Base-by-base conservation (phyloP, 2,329 filamentous ascomycete genomes). In the Calycina herbarum region DNA sequence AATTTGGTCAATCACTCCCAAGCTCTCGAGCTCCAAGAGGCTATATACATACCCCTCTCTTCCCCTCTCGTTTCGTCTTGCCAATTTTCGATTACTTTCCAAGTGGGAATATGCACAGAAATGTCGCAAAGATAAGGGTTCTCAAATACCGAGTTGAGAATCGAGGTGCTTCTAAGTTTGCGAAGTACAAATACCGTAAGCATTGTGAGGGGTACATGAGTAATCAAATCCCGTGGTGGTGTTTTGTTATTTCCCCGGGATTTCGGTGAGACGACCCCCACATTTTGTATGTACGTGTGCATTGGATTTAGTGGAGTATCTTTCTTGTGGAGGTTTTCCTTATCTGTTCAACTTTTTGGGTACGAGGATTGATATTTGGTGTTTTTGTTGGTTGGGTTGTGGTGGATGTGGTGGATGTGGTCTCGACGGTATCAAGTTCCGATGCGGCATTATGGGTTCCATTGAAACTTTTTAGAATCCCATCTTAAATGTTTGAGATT, bases 151-250 rank as follows among this genome's bases (percentile, higher is more conserved):
- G 48, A 27, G 48, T 54, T 24, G 42, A 45, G 17, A 20, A 5
- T 6, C 20, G 48, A 54, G 8, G 8, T 27, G 8, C 1, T 27
- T 11, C 20, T 10, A 11, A 24, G 20, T 15, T 11, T 40, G 35
- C 2, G 24, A 51, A 51, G 45, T 51, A 24, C 45, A 38, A 38
- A 38, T 38, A 38, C n/a, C 45, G 45, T 10, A 51, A 20, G 45
- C 20, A 24, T 8, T 11, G 48, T 17, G 38, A 40, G 48, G 48
- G 48, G 48, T 27, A 54, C 20, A 40, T 11, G 10, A 54, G 48
- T 54, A 54, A 8, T 54, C 48, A 54, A 54, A 54, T 13, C 48
- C 48, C 48, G 48, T 56, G 3, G n/a, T 56, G 51, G 27, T 56
- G 20, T 7, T 29, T 56, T 56, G n/a, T n/a, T 56, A 24, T 56